Evolutionary conservation across 352 stramenopile genomes (phyloP), one percentile per base, ranked within the genome.

Genomic region (Phytophthora syringae): DNA sequence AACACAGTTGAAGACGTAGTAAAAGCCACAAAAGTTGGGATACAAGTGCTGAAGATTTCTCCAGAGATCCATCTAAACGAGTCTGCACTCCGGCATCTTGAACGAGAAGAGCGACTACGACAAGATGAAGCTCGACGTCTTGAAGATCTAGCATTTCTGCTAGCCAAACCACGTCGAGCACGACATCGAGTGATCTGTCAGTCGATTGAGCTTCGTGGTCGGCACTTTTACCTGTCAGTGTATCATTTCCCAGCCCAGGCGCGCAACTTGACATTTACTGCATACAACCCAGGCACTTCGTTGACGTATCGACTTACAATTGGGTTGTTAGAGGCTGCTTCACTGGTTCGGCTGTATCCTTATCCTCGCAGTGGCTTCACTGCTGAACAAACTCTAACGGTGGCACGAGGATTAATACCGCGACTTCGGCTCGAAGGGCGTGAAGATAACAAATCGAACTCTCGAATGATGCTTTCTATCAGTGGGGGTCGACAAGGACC

Each of bases 241-340:
- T 84, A 88, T 45, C 80, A 93, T 45, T 82, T 79, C 34, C 82
- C 84, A 2, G 48, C 67, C 11, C 84, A 90, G 45, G 69, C 79
- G 9, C 76, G 79, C 18, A 93, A 81, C 55, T 75, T 93, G 27
- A 30, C 79, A 4, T 52, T 91, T 1, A 34, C 74, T 1, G 84
- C 72, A 27, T 90, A 90, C 53, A 72, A 90, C 16, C 74, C 84
- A 5, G 58, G 44, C 7, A 65, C 78, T 1, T 84, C 70, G 7
- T 60, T 60, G 10, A 85, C 67, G 5, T 82, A 85, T 28, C 54
- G 44, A 6, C 47, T 90, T 20, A 60, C 60, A 1, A 59, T 90
- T 2, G 60, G 73, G 2, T 77, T 90, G 22, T 42, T 71, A 24
- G 77, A 90, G 47, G 67, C 76, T 11, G 79, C 79, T 0, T 57